Evolutionary conservation across 129 eudicot genomes (phyloP).

Genomic region (Gnaphalium uliginosum): DNA sequence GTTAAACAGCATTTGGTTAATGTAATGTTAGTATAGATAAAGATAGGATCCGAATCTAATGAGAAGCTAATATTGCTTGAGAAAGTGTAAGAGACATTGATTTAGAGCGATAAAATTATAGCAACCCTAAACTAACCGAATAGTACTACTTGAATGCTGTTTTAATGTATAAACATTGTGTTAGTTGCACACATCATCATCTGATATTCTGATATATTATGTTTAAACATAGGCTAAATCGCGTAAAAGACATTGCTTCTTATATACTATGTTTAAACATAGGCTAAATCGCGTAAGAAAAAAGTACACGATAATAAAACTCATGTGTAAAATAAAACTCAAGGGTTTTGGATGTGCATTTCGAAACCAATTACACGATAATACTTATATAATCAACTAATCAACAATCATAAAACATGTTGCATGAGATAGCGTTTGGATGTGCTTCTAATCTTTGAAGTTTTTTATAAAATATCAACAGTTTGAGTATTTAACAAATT

Average conservation of each 20-base stretch:
- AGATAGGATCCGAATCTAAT: neutral
- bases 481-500: neutral
- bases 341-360: slow-evolving; percentile 26
- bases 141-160: too few relatives aligned
- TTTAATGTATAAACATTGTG: neutral
- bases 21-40: neutral
- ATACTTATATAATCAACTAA: slow-evolving; percentile 6
- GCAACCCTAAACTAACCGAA: neutral
- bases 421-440: slow-evolving; percentile 27
- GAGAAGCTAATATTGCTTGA: neutral
- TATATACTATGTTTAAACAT: neutral
- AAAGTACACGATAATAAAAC: too few relatives aligned
- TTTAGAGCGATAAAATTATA: too few relatives aligned
- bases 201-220: neutral
- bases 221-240: too few relatives aligned
- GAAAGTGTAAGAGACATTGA: neutral
- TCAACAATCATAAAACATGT: slow-evolving; percentile 15
- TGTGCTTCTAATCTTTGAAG: slow-evolving; percentile 1
- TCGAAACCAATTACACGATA: neutral
- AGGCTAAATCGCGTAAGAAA: too few relatives aligned
- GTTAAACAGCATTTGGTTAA: neutral
- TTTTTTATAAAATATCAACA: neutral
- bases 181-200: neutral
- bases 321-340: neutral
- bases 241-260: neutral